Base-by-base conservation (phyloP, 345 rosid genomes). In the Theobroma cacao region DNA sequence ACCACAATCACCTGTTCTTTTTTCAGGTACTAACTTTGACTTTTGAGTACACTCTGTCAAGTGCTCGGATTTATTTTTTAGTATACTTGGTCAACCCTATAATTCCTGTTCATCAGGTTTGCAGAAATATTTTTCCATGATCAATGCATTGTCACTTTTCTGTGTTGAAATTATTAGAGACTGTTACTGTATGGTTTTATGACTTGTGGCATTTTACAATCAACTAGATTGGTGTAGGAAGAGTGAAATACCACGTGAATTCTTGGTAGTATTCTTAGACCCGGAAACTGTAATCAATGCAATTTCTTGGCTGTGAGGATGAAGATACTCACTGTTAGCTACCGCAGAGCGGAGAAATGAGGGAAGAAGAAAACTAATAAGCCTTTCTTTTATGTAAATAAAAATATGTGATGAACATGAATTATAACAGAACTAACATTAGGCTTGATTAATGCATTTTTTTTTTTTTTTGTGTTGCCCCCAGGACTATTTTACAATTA, bases 1-100 rank as follows among this genome's bases (percentile, higher is more conserved):
- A 82, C 97, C 98, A 8, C 98, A 96, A 64, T 89, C 97, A 13
- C 99, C 99, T 2, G 95, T 94, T 89, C 97, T 92, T 77, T 96
- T 96, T 85, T 96, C 97, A 82, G 99, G 98, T 93, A 78, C 28
- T 24, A n/a, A 36, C 28, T 41, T 41, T 47, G 30, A n/a, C n/a
- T 64, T 63, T 40, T 33, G 20, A 50, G 7, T 71, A 71, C 20
- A 10, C 30, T 71, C 13, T 24, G 41, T 69, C 8, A 28, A 69
- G 13, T 71, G 43, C 28, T 18, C 1, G 13, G 41, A 22, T 50
- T 4, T 30, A 9, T 5, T 4, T 18, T 48, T 36, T 18, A 31
- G 26, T 41, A 45, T 45, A 4, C 58, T 47, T 28, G 15, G 18
- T 47, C 41, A 53, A 20, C 45, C 11, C 45, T 41, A 41, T 2